Evolutionary conservation across 1,284 basidiomycete genomes (phyloP).

Genomic region (Moesziomyces sp.): DNA sequence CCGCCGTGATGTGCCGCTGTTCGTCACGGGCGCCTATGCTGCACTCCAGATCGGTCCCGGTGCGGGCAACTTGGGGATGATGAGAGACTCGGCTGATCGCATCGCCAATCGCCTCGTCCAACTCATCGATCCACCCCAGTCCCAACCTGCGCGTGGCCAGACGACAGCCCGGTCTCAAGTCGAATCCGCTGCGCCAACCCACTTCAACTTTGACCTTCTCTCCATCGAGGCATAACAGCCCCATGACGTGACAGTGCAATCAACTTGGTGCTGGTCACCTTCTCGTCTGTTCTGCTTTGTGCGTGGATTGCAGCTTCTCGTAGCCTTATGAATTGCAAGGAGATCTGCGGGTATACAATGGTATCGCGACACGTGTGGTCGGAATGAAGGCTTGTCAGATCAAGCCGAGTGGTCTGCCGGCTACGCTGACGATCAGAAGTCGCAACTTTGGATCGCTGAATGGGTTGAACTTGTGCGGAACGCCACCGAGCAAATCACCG

Average conservation of each 20-base stretch:
- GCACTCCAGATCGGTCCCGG: conserved; percentile 66
- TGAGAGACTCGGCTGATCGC: conserved; percentile 67
- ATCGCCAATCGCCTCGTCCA: conserved; percentile 59
- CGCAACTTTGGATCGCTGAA: conserved; percentile 20
- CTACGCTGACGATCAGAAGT: conserved; percentile 24
- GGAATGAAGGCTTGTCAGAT: conserved; percentile 4
- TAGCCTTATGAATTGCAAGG: too few species aligned
- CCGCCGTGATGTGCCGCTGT: conserved; percentile 61
- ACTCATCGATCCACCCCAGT: conserved; percentile 2
- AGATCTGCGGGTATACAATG: background rate
- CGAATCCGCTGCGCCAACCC: background rate
- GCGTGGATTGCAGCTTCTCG: too few species aligned
- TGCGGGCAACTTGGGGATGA: conserved; percentile 67
- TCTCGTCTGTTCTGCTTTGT: too few species aligned
- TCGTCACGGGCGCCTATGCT: conserved; percentile 64
- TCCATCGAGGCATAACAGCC: conserved; percentile 28
- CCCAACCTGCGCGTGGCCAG: background rate
- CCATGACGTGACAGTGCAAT: background rate
- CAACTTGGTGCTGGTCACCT: background rate
- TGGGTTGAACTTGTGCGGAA: conserved; percentile 6
- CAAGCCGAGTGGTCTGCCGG: conserved; percentile 25
- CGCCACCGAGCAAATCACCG: background rate
- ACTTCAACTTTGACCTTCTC: conserved; percentile 44
- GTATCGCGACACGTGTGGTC: background rate
- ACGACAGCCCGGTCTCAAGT: conserved; percentile 2